These are phyloP conservation scores for Calonectria pteridis DNA, from an alignment of 2,329 filamentous ascomycete species.

Conservation along the genomic window DNA sequence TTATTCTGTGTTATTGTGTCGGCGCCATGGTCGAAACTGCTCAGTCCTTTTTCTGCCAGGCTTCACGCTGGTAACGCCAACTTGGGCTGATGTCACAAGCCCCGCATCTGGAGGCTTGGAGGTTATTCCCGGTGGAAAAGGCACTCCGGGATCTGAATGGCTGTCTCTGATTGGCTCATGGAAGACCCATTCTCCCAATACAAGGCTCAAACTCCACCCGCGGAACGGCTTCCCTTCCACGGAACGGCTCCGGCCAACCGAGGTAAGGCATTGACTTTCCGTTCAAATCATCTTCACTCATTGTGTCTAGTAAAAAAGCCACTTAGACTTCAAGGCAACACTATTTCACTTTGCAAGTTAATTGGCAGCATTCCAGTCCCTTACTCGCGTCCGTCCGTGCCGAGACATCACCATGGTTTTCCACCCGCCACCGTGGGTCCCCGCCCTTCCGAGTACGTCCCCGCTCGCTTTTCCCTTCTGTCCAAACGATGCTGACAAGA, in stretches of 20 bases:
- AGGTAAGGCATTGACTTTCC: not conserved
- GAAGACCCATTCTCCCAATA: not conserved
- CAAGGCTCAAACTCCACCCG: not conserved
- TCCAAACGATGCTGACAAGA: not conserved
- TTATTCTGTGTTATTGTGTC: not conserved
- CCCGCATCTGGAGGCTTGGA: not conserved
- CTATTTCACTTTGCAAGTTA: not conserved
- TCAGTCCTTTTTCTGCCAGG: not conserved
- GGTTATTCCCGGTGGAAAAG: not conserved
- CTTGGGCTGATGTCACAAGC: not conserved
- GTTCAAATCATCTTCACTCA: not conserved
- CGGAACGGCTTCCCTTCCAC: too few species aligned
- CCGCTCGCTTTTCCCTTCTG: not conserved
- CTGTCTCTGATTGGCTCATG: not conserved
- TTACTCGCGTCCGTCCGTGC: not conserved
- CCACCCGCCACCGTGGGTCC: not conserved
- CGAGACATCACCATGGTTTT: not conserved
- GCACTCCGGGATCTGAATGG: not conserved
- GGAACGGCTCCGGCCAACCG: not conserved
- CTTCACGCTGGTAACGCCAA: not conserved
- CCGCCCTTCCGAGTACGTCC: not conserved
- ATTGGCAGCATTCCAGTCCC: not conserved
- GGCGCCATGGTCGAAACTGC: not conserved
- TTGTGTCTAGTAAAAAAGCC: not conserved
- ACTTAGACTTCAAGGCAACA: not conserved